phyloP scores from a whole-genome alignment of 768 basidiomycete genomes.

The Mycena belliarum region DNA sequence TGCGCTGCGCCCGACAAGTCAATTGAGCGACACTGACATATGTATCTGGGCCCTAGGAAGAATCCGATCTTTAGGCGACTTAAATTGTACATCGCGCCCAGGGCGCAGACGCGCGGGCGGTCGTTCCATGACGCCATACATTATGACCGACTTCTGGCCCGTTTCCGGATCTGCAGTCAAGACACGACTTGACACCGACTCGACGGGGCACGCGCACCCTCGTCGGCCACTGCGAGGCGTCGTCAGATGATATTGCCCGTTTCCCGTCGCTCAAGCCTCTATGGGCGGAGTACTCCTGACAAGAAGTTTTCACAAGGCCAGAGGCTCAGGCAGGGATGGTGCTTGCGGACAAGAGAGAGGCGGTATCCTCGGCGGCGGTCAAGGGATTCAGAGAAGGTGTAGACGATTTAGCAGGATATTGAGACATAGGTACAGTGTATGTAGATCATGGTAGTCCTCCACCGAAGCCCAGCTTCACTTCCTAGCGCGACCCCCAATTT shows the following conservation, averaged over 20 bases:
- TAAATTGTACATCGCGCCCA: slow-evolving; percentile 40
- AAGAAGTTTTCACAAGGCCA: slow-evolving; percentile 43
- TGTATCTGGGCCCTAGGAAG: slow-evolving; percentile 31
- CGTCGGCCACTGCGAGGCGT: background rate
- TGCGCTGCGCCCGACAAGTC: slow-evolving; percentile 12
- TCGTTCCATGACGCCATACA: slow-evolving; percentile 48
- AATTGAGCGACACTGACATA: too few relatives aligned
- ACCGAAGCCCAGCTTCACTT: too few relatives aligned
- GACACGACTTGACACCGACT: slow-evolving; percentile 1
- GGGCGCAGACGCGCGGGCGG: slow-evolving; percentile 38
- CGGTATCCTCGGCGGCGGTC: background rate
- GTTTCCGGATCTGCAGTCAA: slow-evolving; percentile 45
- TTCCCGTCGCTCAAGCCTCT: slow-evolving; percentile 44
- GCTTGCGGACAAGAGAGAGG: slow-evolving; percentile 39
- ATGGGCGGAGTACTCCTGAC: slow-evolving; percentile 45
- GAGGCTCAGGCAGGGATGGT: slow-evolving; percentile 42
- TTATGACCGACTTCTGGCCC: slow-evolving; percentile 55
- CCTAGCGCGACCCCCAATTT: too few relatives aligned
- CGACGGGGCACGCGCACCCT: background rate
- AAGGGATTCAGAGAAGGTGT: too few relatives aligned
- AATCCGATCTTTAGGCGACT: slow-evolving; percentile 46
- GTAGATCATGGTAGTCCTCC: background rate
- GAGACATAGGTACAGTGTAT: background rate
- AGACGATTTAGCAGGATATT: too few relatives aligned
- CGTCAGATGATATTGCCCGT: slow-evolving; percentile 30